Evolutionary conservation across 164 flowering plant genomes (phyloP).

Genomic region (Stephania yunnanensis): DNA sequence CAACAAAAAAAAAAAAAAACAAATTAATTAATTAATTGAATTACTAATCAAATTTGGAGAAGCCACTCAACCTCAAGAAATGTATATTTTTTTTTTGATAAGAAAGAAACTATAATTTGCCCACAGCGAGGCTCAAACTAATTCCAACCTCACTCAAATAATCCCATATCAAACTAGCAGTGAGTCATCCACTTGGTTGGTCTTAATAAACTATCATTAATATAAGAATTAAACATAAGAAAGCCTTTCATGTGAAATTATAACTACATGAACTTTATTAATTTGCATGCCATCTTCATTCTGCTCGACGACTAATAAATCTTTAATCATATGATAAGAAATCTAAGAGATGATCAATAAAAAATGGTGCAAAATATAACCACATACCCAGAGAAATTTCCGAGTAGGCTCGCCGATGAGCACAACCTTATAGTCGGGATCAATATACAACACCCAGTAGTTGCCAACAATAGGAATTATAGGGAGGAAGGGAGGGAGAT

Average conservation of each 20-base stretch:
- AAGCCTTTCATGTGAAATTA: too few relatives aligned
- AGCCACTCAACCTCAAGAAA: background rate
- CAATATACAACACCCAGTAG: constrained; percentile 85
- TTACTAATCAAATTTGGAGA: background rate
- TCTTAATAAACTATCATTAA: too few relatives aligned
- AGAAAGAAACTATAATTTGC: too few relatives aligned
- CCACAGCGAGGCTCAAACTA: too few relatives aligned
- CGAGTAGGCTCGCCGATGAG: constrained; percentile 69
- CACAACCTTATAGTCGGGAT: constrained; percentile 70
- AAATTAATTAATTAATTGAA: background rate
- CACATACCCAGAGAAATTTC: constrained; percentile 77
- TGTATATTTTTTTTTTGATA: too few relatives aligned
- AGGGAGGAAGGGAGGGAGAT: constrained; percentile 85
- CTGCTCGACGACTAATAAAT: too few relatives aligned
- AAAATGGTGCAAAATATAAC: background rate
- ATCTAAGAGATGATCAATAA: background rate
- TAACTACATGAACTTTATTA: too few relatives aligned
- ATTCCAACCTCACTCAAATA: too few relatives aligned
- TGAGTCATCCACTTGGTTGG: too few relatives aligned
- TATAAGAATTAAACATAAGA: too few relatives aligned
- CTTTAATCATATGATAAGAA: background rate
- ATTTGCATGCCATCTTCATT: too few relatives aligned
- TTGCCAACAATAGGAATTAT: constrained; percentile 80
- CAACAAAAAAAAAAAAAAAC: background rate
- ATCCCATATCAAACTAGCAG: too few relatives aligned